Evolutionary conservation across 2,329 filamentous ascomycete species (phyloP).

Genomic region (Hypoxylon rubiginosum): DNA sequence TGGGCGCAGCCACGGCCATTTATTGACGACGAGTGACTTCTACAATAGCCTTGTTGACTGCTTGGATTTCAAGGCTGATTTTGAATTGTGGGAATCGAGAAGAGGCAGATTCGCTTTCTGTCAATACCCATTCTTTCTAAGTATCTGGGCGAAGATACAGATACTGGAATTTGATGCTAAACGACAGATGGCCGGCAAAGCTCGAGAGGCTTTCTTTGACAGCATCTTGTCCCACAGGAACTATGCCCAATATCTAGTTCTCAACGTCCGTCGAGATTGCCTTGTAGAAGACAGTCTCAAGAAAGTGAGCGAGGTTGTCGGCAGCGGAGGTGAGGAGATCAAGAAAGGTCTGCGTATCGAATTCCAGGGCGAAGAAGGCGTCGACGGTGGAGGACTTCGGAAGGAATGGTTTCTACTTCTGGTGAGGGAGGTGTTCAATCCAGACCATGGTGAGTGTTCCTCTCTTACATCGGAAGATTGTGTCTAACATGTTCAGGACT

Average conservation of each 20-base stretch:
- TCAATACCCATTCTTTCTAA: constrained; percentile 91
- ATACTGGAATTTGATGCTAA: constrained; percentile 90
- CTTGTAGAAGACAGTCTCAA: constrained; percentile 89
- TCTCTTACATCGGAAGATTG: neutral
- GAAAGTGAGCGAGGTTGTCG: constrained; percentile 86
- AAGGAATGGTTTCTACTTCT: constrained; percentile 97
- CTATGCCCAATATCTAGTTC: constrained; percentile 81
- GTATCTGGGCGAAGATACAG: constrained; percentile 91
- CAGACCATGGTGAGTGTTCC: constrained; percentile 78
- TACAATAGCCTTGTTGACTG: constrained; percentile 90
- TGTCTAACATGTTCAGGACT: constrained; percentile 69
- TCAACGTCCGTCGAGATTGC: constrained; percentile 86
- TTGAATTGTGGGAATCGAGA: constrained; percentile 86
- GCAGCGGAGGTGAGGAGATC: constrained; percentile 83
- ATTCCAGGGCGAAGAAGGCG: constrained; percentile 89
- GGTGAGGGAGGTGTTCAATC: constrained; percentile 90
- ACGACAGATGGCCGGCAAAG: constrained; percentile 90
- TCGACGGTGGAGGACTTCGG: constrained; percentile 88
- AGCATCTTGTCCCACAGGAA: constrained; percentile 82
- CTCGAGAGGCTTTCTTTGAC: constrained; percentile 90
- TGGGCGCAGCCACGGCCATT: constrained; percentile 68
- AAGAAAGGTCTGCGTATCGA: constrained; percentile 91
- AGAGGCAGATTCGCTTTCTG: constrained; percentile 86
- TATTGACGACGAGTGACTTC: constrained; percentile 85
- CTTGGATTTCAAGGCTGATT: constrained; percentile 86